Conservation (phyloP, 164 flowering plant genomes). For the Vitis rupestris region DNA sequence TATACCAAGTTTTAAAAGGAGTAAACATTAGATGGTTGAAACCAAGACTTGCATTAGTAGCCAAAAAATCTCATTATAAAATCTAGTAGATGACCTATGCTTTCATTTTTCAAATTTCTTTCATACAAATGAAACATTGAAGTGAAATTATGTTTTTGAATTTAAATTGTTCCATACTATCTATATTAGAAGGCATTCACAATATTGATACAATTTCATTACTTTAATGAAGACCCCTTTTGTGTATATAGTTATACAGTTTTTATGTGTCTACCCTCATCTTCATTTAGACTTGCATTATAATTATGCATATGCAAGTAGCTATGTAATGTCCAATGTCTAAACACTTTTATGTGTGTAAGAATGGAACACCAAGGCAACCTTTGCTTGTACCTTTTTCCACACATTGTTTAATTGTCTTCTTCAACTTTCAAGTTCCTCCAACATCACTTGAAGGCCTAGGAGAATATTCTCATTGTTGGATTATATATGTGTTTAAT, state of each 20-base stretch:
- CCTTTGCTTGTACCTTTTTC: slow-evolving; percentile 93
- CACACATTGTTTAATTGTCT: slow-evolving; percentile 70
- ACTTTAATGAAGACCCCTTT: too few relatives aligned
- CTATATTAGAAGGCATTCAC: too few relatives aligned
- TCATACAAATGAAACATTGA: neutral
- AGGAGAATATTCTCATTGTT: slow-evolving; percentile 85
- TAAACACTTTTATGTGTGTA: slow-evolving; percentile 20
- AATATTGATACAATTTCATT: too few relatives aligned
- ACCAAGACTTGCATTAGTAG: too few relatives aligned
- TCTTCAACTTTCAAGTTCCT: slow-evolving; percentile 60
- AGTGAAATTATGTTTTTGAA: too few relatives aligned
- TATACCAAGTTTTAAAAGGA: too few relatives aligned
- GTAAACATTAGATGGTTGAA: too few relatives aligned
- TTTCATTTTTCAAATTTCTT: neutral
- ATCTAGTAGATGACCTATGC: too few relatives aligned
- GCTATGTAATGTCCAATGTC: neutral
- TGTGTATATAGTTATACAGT: too few relatives aligned
- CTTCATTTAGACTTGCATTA: neutral
- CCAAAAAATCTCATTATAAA: too few relatives aligned
- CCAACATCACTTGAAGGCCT: slow-evolving; percentile 90
- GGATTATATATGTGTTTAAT: slow-evolving; percentile 93
- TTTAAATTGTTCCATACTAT: neutral
- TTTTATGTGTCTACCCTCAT: neutral
- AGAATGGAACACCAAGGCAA: slow-evolving; percentile 98
- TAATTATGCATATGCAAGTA: neutral